Evolutionary conservation across 768 basidiomycete species (phyloP).

Genomic region (Boletus coccyginus): DNA sequence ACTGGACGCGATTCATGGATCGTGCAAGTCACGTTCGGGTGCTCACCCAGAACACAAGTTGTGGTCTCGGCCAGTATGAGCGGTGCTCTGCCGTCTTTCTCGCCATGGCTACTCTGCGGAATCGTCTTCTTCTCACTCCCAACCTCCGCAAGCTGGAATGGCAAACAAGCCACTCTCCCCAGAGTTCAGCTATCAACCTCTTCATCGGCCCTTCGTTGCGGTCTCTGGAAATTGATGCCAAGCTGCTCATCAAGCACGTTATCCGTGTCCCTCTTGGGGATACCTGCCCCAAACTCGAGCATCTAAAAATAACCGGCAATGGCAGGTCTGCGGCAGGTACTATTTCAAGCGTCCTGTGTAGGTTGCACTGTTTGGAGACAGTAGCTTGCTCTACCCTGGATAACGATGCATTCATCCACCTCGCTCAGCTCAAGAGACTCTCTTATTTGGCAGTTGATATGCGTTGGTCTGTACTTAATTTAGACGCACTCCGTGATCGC

Average conservation of each 20-base stretch:
- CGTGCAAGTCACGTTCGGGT: conserved; percentile 17
- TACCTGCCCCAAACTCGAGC: conserved; percentile 14
- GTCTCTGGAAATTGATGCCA: conserved; percentile 25
- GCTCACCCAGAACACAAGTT: neutral
- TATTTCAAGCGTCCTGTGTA: conserved; percentile 16
- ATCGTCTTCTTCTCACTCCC: conserved; percentile 21
- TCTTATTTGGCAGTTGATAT: conserved; percentile 20
- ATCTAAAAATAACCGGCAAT: conserved; percentile 23
- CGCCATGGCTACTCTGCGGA: conserved; percentile 15
- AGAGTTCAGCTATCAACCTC: conserved; percentile 15
- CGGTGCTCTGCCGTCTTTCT: conserved; percentile 5
- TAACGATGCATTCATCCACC: conserved; percentile 21
- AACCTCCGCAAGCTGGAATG: conserved; percentile 22
- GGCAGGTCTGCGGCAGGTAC: conserved; percentile 9
- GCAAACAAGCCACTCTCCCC: neutral
- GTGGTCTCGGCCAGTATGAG: neutral
- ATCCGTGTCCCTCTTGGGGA: conserved; percentile 13
- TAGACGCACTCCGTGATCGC: conserved; percentile 12
- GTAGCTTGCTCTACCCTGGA: conserved; percentile 20
- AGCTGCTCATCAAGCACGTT: conserved; percentile 7
- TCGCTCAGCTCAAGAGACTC: conserved; percentile 21
- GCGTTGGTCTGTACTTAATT: conserved; percentile 20
- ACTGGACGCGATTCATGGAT: conserved; percentile 19
- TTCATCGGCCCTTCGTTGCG: conserved; percentile 19
- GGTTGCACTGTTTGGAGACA: conserved; percentile 12